Conservation (phyloP, 2,329 filamentous ascomycete genomes). For the Verticillium nonalfalfae region DNA sequence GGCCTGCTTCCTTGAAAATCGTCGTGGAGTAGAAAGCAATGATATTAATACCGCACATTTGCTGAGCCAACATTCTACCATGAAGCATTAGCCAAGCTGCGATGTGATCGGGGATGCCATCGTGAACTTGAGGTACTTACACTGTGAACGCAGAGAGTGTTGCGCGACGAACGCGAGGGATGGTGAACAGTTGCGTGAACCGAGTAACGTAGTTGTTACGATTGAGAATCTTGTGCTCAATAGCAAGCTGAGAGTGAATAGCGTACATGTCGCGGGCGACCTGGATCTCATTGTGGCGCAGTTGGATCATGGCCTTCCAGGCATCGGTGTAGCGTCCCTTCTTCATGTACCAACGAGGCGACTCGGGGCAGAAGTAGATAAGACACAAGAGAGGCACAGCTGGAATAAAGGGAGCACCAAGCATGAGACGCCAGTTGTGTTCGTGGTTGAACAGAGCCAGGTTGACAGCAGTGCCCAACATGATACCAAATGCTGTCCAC, state of each 20-base stretch:
- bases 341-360: constrained; percentile 61
- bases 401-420: constrained; percentile 20
- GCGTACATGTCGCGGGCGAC: constrained; percentile 57
- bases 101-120: neutral
- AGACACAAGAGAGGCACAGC: constrained; percentile 48
- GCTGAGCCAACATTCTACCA: neutral
- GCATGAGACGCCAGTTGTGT: constrained; percentile 31
- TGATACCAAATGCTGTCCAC: constrained; percentile 53
- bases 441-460: constrained; percentile 29
- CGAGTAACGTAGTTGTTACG: constrained; percentile 53
- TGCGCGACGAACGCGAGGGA: constrained; percentile 64
- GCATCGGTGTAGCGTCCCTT: constrained; percentile 57
- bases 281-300: constrained; percentile 50
- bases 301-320: constrained; percentile 44
- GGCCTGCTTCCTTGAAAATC: constrained; percentile 52
- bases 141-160: constrained; percentile 71
- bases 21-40: constrained; percentile 71
- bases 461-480: constrained; percentile 50
- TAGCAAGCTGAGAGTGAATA: constrained; percentile 56
- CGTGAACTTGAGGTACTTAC: neutral
- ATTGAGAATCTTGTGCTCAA: constrained; percentile 46
- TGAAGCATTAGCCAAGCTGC: neutral
- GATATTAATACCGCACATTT: constrained; percentile 51
- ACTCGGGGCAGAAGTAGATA: constrained; percentile 62
- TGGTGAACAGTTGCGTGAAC: constrained; percentile 60